These are phyloP conservation scores for Xerocomellus amylosporus DNA, from an alignment of 768 basidiomycete species.

Conservation along the genomic window DNA sequence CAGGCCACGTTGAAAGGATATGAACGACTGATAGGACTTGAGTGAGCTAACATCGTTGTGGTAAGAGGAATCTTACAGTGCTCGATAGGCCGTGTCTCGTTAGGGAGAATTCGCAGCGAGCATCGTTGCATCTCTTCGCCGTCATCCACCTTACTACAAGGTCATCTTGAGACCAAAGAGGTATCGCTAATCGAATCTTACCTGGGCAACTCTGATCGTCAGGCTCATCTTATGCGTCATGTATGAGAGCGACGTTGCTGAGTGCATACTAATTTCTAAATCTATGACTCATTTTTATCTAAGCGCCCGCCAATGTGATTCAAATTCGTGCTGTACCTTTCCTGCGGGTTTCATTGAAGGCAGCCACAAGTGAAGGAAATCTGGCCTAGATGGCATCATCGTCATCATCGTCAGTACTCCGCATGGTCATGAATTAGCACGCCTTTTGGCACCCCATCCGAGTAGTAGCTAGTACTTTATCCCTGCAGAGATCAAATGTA, in stretches of 20 bases:
- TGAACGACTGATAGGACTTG: neutral
- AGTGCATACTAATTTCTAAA: neutral
- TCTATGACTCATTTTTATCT: neutral
- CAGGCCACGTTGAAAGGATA: neutral
- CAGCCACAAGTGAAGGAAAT: neutral
- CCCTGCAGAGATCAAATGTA: neutral
- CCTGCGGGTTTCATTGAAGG: neutral
- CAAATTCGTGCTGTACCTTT: neutral
- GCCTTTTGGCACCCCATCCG: too few relatives aligned
- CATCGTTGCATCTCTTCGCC: constrained; percentile 1
- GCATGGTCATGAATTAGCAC: neutral
- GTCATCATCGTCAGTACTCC: neutral
- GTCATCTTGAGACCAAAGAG: neutral
- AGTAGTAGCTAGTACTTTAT: too few relatives aligned
- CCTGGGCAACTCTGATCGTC: neutral
- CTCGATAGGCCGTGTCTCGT: neutral
- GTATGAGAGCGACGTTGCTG: neutral
- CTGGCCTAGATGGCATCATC: neutral
- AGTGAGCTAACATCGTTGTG: neutral
- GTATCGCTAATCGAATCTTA: neutral
- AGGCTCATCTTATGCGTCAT: neutral
- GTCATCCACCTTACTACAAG: neutral
- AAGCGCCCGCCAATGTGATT: neutral
- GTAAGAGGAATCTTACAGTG: neutral
- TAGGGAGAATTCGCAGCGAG: neutral